phyloP scores from a whole-genome alignment of 495 filamentous ascomycete genomes.

The Venustampulla echinocandica region DNA sequence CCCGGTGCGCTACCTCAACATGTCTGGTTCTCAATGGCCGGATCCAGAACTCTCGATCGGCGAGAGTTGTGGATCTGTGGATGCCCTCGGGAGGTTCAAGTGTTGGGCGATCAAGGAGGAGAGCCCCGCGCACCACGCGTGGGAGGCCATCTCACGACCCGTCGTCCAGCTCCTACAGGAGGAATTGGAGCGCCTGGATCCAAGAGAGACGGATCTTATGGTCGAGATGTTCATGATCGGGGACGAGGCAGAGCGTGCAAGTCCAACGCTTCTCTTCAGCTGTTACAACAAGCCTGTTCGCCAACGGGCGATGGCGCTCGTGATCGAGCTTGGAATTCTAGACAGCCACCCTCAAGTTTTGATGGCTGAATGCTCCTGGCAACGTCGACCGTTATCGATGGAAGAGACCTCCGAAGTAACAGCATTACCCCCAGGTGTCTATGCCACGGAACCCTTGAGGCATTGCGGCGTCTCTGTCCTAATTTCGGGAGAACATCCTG shows the following conservation, averaged over 20 bases:
- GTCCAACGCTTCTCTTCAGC: slow-evolving; percentile 13
- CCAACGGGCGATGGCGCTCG: slow-evolving; percentile 7
- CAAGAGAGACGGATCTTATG: slow-evolving; percentile 5
- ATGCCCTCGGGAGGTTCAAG: not conserved
- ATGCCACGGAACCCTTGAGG: not conserved
- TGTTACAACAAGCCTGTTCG: slow-evolving; percentile 8
- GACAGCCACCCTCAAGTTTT: slow-evolving; percentile 3
- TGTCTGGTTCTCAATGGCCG: slow-evolving; percentile 4
- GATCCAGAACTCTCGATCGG: slow-evolving; percentile 14
- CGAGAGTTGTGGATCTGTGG: not conserved
- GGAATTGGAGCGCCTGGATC: slow-evolving; percentile 5
- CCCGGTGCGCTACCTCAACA: not conserved
- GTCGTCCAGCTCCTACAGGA: slow-evolving; percentile 6
- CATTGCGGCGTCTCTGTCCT: slow-evolving; percentile 2
- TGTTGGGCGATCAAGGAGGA: slow-evolving; percentile 11
- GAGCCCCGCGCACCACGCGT: slow-evolving; percentile 4
- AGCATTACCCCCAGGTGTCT: not conserved
- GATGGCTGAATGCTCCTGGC: slow-evolving; percentile 9
- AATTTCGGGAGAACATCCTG: not conserved
- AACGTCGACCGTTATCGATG: not conserved
- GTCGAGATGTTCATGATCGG: slow-evolving; percentile 18
- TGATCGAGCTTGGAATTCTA: slow-evolving; percentile 2
- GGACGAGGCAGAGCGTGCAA: not conserved
- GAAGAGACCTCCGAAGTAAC: not conserved
- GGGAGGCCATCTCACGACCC: not conserved